Evolutionary conservation across 2,329 filamentous ascomycete genomes (phyloP).

Genomic region (Alternaria viburni): DNA sequence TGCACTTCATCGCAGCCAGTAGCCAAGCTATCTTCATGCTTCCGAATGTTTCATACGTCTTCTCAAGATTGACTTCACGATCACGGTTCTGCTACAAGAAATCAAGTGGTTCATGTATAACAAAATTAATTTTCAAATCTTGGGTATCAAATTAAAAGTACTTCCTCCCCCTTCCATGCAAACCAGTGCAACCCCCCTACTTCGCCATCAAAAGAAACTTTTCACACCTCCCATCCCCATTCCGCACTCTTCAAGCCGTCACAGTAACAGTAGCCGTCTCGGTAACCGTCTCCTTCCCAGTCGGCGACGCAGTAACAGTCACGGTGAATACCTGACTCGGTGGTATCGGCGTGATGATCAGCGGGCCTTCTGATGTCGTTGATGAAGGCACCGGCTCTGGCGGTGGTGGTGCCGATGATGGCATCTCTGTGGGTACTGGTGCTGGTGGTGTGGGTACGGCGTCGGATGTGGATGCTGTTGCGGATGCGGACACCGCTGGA

Average conservation of each 20-base stretch:
- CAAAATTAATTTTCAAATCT: not conserved
- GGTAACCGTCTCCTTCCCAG: slow-evolving; percentile 39
- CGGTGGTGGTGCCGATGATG: slow-evolving; percentile 2
- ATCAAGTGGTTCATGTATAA: not conserved
- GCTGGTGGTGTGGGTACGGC: not conserved
- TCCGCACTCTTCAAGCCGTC: slow-evolving; percentile 10
- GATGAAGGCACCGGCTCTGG: slow-evolving; percentile 6
- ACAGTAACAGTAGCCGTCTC: slow-evolving; percentile 35
- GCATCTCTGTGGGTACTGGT: not conserved
- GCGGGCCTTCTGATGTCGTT: slow-evolving; percentile 28
- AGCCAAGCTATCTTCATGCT: not conserved
- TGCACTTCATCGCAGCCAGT: not conserved
- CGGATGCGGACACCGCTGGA: not conserved
- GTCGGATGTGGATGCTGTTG: not conserved
- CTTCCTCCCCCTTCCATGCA: not conserved
- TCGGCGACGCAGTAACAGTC: slow-evolving; percentile 40
- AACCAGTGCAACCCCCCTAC: not conserved
- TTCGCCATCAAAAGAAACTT: not conserved
- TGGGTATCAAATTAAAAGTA: slow-evolving; percentile 5
- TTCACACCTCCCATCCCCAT: not conserved
- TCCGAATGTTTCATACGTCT: not conserved
- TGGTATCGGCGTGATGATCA: slow-evolving; percentile 44
- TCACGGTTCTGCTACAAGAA: not conserved
- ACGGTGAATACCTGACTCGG: slow-evolving; percentile 43
- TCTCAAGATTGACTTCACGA: not conserved